Evolutionary conservation across 257 asterid genomes (phyloP).

Genomic region (Nicotiana noctiflora): DNA sequence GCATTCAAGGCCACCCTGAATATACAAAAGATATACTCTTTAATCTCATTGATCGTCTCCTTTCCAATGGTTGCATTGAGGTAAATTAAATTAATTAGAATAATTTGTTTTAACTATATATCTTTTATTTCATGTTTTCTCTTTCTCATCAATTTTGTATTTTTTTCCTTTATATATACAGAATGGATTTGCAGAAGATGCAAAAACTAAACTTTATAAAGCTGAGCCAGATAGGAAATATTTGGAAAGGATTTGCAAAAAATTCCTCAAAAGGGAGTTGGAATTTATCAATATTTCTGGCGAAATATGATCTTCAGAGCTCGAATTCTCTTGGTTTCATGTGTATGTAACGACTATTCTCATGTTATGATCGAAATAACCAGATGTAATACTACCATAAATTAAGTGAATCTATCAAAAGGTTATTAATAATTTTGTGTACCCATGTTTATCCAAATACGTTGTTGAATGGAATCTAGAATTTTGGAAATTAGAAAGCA

Average conservation of each 20-base stretch:
- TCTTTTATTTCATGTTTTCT: not conserved
- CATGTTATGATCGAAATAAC: not conserved
- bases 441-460: no score
- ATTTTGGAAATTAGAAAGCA: no score
- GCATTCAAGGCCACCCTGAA: slow-evolving; percentile 84
- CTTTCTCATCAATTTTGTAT: not conserved
- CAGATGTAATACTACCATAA: not conserved
- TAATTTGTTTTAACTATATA: not conserved
- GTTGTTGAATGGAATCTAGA: no score
- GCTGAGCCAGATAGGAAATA: slow-evolving; percentile 45
- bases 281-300: not conserved
- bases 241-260: slow-evolving; percentile 57
- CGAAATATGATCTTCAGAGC: not conserved
- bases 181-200: slow-evolving; percentile 48
- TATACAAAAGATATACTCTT: slow-evolving; percentile 60
- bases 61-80: slow-evolving; percentile 34
- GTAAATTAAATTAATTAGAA: slow-evolving; percentile 11
- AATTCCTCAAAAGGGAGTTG: slow-evolving; percentile 37
- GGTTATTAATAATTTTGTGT: no score
- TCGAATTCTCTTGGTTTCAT: not conserved
- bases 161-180: slow-evolving; percentile 1
- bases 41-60: slow-evolving; percentile 55
- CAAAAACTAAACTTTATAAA: slow-evolving; percentile 25
- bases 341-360: not conserved
- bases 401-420: no score